Evolutionary conservation across 164 flowering plant species (phyloP), one percentile per base, ranked within the genome.

Genomic region (Platanus orientalis): DNA sequence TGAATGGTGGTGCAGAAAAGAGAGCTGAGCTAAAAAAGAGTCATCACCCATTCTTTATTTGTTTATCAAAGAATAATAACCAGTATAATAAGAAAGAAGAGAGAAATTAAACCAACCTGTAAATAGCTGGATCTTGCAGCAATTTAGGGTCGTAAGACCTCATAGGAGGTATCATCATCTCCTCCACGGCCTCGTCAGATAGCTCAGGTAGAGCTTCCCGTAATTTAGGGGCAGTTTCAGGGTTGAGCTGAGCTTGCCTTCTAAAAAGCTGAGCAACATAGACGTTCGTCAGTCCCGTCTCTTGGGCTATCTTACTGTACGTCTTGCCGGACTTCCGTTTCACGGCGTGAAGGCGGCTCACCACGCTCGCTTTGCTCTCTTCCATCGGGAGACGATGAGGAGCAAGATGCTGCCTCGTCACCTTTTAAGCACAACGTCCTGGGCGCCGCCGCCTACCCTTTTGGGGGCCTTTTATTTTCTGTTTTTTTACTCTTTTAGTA

Each of bases 251-350:
- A 27, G 99, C 96, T 62, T 94, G 97, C 67, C 99, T 87, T 24
- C 78, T 66, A 19, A 91, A 65, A 7, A 94, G 83, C 84, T 94
- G 99, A n/a, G 89, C 88, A 1, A 86, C 96, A 64, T 88, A 91
- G 51, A 91, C 97, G 76, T 94, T 91, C 54, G 99, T 94, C 32
- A 94, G 78, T 27, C 96, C 96, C 14, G 88, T 86, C 70, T 89
- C 90, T 52, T 58, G 64, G 0, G 89, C 96, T 13, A 89, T 79
- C 74, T 88, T 72, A 48, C 24, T 63, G 76, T 71, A 94, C 1
- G 81, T 65, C 71, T 90, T 89, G 64, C 89, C 89, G 5, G 96
- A 89, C 1, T 45, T 68, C 45, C 45, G 70, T 69, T 85, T 94
- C 67, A 63, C 78, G 9, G 68, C 67, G 28, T 27, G 74, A 23